Conservation (phyloP, 2,329 filamentous ascomycete genomes). For the Talaromyces sp. region DNA sequence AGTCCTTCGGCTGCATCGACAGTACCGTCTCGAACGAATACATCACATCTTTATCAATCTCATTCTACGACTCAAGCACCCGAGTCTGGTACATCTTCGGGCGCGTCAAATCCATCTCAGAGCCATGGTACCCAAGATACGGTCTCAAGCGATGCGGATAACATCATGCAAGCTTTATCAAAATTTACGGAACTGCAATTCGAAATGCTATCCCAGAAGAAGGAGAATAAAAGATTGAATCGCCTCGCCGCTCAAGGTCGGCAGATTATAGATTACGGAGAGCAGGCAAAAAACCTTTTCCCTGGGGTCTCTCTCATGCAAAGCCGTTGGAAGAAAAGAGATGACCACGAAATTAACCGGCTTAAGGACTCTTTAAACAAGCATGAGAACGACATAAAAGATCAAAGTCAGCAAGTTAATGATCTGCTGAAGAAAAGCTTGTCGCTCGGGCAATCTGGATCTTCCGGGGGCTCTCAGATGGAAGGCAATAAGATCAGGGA, state of each 20-base stretch:
- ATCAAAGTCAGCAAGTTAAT: too few species aligned
- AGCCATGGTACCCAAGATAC: background rate
- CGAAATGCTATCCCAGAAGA: background rate
- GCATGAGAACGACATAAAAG: background rate
- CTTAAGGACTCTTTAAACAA: background rate
- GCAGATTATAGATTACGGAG: background rate
- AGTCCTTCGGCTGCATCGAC: too few species aligned
- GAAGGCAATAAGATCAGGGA: slow-evolving; percentile 14
- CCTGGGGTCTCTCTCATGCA: too few species aligned
- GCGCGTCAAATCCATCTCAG: background rate
- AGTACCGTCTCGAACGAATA: background rate
- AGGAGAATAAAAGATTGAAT: background rate
- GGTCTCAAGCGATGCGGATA: background rate
- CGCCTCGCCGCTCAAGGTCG: background rate
- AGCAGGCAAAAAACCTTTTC: background rate
- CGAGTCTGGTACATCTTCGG: too few species aligned
- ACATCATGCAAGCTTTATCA: background rate
- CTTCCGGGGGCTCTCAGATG: too few species aligned
- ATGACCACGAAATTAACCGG: background rate
- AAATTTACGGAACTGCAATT: background rate
- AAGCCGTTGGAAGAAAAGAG: background rate
- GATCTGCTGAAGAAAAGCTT: background rate
- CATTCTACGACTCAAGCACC: background rate
- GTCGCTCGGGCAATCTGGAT: background rate
- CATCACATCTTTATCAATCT: background rate